phyloP scores from a whole-genome alignment of 1,139 yeast species.

The Sugiyamaella sp. region DNA sequence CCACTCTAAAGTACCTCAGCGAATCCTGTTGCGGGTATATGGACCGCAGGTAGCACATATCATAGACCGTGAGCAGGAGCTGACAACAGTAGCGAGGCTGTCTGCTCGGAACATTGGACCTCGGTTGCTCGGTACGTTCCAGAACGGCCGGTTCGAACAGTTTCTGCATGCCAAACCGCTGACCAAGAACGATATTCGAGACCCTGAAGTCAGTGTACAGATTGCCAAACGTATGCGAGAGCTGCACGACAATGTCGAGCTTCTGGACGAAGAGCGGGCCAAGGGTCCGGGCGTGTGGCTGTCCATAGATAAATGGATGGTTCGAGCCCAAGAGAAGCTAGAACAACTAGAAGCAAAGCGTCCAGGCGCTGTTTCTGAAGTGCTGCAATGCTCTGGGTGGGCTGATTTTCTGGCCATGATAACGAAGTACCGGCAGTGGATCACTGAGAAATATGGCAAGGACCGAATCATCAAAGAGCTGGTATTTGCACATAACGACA shows the following conservation, averaged over 20 bases:
- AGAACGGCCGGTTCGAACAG: slow-evolving; percentile 92
- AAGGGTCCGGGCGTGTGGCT: slow-evolving; percentile 72
- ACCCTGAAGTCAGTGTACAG: slow-evolving; percentile 75
- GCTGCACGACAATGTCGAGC: slow-evolving; percentile 76
- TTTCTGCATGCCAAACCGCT: slow-evolving; percentile 80
- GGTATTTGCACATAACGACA: slow-evolving; percentile 91
- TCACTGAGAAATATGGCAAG: slow-evolving; percentile 54
- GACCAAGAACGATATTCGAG: slow-evolving; percentile 70
- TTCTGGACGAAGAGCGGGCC: slow-evolving; percentile 54
- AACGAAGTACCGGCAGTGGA: slow-evolving; percentile 61
- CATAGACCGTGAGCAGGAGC: slow-evolving; percentile 83
- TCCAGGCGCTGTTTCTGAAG: slow-evolving; percentile 28
- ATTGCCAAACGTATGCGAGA: slow-evolving; percentile 97
- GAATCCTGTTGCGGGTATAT: slow-evolving; percentile 72
- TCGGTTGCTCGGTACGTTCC: slow-evolving; percentile 79
- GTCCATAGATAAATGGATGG: slow-evolving; percentile 72
- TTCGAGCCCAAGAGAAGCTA: slow-evolving; percentile 52
- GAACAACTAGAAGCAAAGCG: slow-evolving; percentile 34
- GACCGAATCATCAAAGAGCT: slow-evolving; percentile 52
- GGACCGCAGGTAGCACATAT: slow-evolving; percentile 90
- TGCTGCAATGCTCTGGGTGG: slow-evolving; percentile 50
- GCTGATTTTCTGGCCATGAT: slow-evolving; percentile 53
- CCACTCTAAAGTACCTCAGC: slow-evolving; percentile 46
- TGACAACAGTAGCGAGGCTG: slow-evolving; percentile 69
- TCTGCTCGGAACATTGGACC: slow-evolving; percentile 87